Percentiles rank a stretch among this genome's conserved stretches.
These are phyloP conservation scores for Pholiota microspora DNA, from an alignment of 768 basidiomycete genomes.

Conservation along the genomic window DNA sequence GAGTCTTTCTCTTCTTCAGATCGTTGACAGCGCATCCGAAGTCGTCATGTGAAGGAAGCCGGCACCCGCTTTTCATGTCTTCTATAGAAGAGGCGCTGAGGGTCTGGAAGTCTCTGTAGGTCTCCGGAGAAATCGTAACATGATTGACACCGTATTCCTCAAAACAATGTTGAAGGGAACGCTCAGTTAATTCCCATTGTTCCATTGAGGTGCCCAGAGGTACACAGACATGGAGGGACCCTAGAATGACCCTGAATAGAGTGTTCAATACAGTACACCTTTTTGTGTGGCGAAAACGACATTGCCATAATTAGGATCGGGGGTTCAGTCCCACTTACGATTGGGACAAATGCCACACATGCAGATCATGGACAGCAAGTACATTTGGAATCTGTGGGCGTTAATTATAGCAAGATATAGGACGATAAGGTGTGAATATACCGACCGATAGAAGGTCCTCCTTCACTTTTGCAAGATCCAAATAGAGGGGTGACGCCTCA, in stretches of 20 bases:
- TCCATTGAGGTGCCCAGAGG: conserved; percentile 43
- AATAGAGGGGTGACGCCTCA: conserved; percentile 48
- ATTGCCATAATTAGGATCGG: background rate
- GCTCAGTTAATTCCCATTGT: conserved; percentile 51
- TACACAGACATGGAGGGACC: conserved; percentile 52
- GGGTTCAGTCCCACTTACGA: conserved; percentile 32
- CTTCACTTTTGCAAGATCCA: conserved; percentile 48
- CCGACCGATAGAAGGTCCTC: conserved; percentile 45
- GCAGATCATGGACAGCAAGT: conserved; percentile 47
- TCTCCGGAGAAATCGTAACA: conserved; percentile 55
- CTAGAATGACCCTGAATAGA: conserved; percentile 39
- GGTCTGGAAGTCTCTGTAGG: conserved; percentile 31
- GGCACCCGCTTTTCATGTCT: conserved; percentile 28
- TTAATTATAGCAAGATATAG: conserved; percentile 1
- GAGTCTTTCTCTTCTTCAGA: conserved; percentile 26
- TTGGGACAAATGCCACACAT: conserved; percentile 57
- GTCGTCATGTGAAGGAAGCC: conserved; percentile 35
- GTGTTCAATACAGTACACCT: conserved; percentile 2
- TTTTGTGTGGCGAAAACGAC: background rate
- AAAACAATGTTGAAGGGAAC: conserved; percentile 48
- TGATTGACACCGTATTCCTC: conserved; percentile 51
- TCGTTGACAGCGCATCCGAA: conserved; percentile 42
- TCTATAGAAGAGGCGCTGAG: conserved; percentile 28
- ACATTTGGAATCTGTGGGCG: conserved; percentile 41
- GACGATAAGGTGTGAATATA: conserved; percentile 12